These are phyloP conservation scores for Hypoxylon sp. DNA, from an alignment of 2,329 filamentous ascomycete species.

Conservation along the genomic window DNA sequence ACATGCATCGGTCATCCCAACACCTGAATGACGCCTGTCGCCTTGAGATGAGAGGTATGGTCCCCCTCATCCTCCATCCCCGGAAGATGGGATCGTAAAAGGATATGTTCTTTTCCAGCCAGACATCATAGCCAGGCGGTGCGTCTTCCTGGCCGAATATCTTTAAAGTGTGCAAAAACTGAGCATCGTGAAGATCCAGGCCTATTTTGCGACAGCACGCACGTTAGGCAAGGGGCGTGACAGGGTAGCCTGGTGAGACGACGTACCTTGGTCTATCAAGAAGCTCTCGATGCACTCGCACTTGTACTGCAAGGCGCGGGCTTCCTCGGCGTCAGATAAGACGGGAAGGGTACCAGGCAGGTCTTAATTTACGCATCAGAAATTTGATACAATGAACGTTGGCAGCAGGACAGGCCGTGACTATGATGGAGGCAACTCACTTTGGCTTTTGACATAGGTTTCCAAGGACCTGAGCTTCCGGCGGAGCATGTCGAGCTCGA, in stretches of 20 bases:
- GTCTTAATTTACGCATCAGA: constrained; percentile 44
- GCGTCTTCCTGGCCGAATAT: constrained; percentile 50
- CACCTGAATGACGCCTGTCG: constrained; percentile 60
- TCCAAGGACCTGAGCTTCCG: constrained; percentile 62
- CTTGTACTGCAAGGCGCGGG: constrained; percentile 63
- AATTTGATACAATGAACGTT: constrained; percentile 19
- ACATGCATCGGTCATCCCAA: constrained; percentile 61
- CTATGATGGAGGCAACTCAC: constrained; percentile 50
- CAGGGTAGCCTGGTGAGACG: constrained; percentile 33
- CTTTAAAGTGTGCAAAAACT: constrained; percentile 51
- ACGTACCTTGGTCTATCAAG: constrained; percentile 58
- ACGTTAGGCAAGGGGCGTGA: constrained; percentile 14
- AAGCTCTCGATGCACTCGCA: constrained; percentile 65
- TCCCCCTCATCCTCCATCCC: constrained; percentile 50
- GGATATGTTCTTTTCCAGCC: constrained; percentile 61
- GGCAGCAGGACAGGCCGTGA: constrained; percentile 30
- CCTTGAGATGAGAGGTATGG: constrained; percentile 48
- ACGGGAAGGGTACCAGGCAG: constrained; percentile 52
- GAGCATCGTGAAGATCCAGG: constrained; percentile 53
- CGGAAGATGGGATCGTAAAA: constrained; percentile 58
- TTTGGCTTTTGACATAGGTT: constrained; percentile 56
- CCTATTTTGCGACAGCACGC: constrained; percentile 44
- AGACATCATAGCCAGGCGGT: constrained; percentile 57
- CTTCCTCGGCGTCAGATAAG: constrained; percentile 65
- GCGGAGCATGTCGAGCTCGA: constrained; percentile 63